Evolutionary conservation across 441 rosid genomes (phyloP).

Genomic region (Raphanus hybrid): DNA sequence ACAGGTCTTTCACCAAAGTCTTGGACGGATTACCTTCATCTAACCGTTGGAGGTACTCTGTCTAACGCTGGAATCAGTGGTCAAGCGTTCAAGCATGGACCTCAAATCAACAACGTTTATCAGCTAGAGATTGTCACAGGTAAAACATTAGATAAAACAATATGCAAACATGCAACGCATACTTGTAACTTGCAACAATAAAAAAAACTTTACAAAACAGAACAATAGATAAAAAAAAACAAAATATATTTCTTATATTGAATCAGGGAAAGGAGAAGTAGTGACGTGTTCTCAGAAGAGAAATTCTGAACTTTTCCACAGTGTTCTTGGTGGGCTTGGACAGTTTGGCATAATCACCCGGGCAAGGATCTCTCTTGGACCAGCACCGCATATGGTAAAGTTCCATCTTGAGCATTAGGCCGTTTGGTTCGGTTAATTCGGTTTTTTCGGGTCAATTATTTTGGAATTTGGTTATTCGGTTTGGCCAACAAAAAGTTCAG

Average conservation of each 20-base stretch:
- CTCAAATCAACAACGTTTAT: slow-evolving; percentile 80
- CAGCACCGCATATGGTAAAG: slow-evolving; percentile 69
- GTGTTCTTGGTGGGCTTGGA: slow-evolving; percentile 92
- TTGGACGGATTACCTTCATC: slow-evolving; percentile 96
- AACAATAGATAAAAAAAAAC: background rate
- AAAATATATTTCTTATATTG: slow-evolving; percentile 32
- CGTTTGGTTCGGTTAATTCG: background rate
- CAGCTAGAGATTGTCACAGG: slow-evolving; percentile 93
- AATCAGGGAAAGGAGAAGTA: slow-evolving; percentile 86
- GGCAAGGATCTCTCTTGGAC: slow-evolving; percentile 76
- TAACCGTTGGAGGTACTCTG: slow-evolving; percentile 89
- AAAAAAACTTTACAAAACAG: background rate
- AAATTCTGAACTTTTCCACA: slow-evolving; percentile 79
- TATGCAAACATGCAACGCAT: slow-evolving; percentile 41
- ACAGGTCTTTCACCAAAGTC: slow-evolving; percentile 83
- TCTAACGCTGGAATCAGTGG: slow-evolving; percentile 94
- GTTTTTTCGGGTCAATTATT: background rate
- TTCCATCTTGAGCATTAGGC: slow-evolving; percentile 13
- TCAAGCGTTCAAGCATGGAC: slow-evolving; percentile 90
- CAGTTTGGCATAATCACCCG: slow-evolving; percentile 93
- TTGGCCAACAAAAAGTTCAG: too few relatives aligned
- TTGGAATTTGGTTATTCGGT: too few relatives aligned
- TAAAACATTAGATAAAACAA: slow-evolving; percentile 40
- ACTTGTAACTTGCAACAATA: slow-evolving; percentile 24
- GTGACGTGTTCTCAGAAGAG: slow-evolving; percentile 71